Percentiles rank a stretch among this genome's conserved stretches.
phyloP scores from a whole-genome alignment of 116 monocot genomes.

The Papilionanthe hybrid region DNA sequence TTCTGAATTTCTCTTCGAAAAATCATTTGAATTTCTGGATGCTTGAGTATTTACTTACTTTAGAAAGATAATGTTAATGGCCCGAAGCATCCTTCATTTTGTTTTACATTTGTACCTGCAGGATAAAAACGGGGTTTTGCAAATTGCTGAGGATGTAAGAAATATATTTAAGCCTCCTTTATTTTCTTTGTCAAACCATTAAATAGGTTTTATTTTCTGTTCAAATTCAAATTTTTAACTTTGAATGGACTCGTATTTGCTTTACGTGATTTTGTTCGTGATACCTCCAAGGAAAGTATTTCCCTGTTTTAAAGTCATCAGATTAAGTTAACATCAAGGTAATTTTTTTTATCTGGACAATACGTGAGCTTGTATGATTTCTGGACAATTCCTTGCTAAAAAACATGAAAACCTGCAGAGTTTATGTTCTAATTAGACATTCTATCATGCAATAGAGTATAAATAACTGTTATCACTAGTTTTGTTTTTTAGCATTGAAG shows the following conservation, averaged over 20 bases:
- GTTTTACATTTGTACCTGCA: slow-evolving; percentile 32
- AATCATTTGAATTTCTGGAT: background rate
- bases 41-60: background rate
- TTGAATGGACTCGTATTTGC: background rate
- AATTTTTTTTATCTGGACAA: background rate
- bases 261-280: background rate
- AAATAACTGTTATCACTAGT: background rate
- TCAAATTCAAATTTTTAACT: background rate
- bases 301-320: background rate
- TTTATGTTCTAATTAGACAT: background rate
- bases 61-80: background rate
- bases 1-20: background rate
- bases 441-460: background rate
- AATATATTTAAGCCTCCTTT: slow-evolving; percentile 9
- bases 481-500: background rate
- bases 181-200: background rate
- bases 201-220: background rate
- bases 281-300: background rate
- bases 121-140: slow-evolving; percentile 64
- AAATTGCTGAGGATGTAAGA: slow-evolving; percentile 93
- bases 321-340: background rate
- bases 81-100: background rate
- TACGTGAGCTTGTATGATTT: background rate
- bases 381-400: background rate
- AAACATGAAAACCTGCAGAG: background rate